Percentiles rank a stretch among this genome's conserved stretches.
Evolutionary conservation across 2,329 filamentous ascomycete species (phyloP).

Genomic region (Mycocentrospora acerina): DNA sequence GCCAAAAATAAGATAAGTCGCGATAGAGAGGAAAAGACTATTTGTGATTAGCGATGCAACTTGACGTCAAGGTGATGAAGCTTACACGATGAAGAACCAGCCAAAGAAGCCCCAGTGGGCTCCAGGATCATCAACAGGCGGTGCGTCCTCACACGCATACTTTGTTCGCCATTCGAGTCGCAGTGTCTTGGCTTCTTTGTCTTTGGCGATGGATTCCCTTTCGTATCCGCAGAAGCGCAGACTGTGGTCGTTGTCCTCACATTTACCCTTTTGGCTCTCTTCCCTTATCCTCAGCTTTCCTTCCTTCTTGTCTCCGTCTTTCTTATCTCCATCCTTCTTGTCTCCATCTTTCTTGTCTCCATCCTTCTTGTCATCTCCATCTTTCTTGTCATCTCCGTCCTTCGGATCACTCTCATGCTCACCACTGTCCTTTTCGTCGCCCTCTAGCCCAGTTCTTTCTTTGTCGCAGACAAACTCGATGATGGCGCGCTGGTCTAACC

Average conservation of each 20-base stretch:
- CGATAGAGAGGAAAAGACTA: conserved; percentile 80
- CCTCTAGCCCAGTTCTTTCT: conserved; percentile 70
- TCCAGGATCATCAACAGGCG: conserved; percentile 48
- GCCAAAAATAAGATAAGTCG: conserved; percentile 93
- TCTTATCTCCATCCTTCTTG: conserved; percentile 20
- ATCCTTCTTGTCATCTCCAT: conserved; percentile 29
- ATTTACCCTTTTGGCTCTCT: conserved; percentile 39
- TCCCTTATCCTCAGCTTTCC: conserved; percentile 22
- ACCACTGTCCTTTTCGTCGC: conserved; percentile 60
- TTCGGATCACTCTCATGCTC: conserved; percentile 54
- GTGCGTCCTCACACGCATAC: conserved; percentile 66
- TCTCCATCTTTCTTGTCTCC: conserved; percentile 13
- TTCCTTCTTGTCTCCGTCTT: conserved; percentile 31
- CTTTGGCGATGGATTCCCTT: conserved; percentile 47
- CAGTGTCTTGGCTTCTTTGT: conserved; percentile 61
- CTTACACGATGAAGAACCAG: conserved; percentile 92
- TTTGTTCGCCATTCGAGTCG: conserved; percentile 84
- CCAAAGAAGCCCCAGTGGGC: conserved; percentile 93
- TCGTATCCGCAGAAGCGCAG: conserved; percentile 77
- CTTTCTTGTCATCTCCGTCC: conserved; percentile 50
- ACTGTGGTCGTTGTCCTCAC: conserved; percentile 48
- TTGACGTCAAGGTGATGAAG: not conserved
- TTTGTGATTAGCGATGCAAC: conserved; percentile 9
- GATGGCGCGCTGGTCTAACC: conserved; percentile 67
- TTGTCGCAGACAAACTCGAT: conserved; percentile 84